phyloP scores from a whole-genome alignment of 441 rosid genomes.

The Adansonia madagascariensis region DNA sequence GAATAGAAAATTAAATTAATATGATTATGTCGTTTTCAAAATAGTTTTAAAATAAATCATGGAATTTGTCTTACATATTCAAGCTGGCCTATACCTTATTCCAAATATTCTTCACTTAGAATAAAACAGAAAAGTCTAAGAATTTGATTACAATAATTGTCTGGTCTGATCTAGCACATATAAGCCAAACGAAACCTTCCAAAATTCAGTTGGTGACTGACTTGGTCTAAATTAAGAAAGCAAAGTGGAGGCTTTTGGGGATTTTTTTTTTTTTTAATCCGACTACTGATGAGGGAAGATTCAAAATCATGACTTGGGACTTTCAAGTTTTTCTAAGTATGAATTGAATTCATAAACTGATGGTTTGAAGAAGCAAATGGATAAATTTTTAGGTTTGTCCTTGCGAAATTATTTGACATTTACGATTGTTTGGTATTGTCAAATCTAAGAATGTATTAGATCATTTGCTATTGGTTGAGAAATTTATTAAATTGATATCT shows the following conservation, averaged over 20 bases:
- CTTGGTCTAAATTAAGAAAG: constrained; percentile 19
- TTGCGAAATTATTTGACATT: not conserved
- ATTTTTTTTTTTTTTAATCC: not conserved
- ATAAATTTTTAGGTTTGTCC: not conserved
- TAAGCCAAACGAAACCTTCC: constrained; percentile 29
- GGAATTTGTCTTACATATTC: not conserved
- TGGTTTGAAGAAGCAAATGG: not conserved
- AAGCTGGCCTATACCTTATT: not conserved
- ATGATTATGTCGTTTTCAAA: not conserved
- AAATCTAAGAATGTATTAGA: constrained; percentile 7
- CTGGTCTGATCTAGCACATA: constrained; percentile 12
- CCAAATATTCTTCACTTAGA: not conserved
- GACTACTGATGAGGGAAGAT: not conserved
- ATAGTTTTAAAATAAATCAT: no score
- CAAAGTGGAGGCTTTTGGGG: not conserved
- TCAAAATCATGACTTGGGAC: not conserved
- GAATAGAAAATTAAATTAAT: no score
- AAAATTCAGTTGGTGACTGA: constrained; percentile 9
- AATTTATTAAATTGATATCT: not conserved
- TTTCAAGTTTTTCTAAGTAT: not conserved
- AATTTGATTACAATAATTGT: not conserved
- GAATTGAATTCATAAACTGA: not conserved
- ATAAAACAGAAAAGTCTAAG: constrained; percentile 13
- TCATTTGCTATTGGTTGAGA: not conserved
- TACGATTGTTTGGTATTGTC: not conserved